Percentiles rank a stretch among this genome's conserved stretches.
These are phyloP conservation scores for Metarhizium anisopliae DNA, from an alignment of 2,329 filamentous ascomycete genomes.

Conservation along the genomic window DNA sequence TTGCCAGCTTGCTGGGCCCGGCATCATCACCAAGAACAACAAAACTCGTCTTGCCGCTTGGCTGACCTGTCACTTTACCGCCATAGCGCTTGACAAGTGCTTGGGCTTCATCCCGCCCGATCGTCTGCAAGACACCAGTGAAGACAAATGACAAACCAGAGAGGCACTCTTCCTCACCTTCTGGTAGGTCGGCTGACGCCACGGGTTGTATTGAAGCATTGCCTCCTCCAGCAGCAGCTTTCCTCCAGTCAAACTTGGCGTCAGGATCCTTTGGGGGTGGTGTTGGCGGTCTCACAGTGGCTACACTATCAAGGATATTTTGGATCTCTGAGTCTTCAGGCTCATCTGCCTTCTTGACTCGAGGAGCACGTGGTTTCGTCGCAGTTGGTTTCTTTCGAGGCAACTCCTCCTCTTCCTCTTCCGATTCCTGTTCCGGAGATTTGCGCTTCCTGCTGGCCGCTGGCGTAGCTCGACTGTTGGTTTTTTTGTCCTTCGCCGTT, in stretches of 20 bases:
- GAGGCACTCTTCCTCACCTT: constrained; percentile 81
- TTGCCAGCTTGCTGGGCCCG: constrained; percentile 84
- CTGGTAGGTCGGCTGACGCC: constrained; percentile 63
- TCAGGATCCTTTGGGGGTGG: constrained; percentile 65
- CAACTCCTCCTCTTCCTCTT: constrained; percentile 46
- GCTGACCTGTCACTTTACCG: constrained; percentile 76
- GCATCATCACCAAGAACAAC: constrained; percentile 88
- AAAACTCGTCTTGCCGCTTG: constrained; percentile 89
- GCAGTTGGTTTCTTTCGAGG: constrained; percentile 50
- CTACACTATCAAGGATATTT: constrained; percentile 80
- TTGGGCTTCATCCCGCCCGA: constrained; percentile 78
- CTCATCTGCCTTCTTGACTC: constrained; percentile 55
- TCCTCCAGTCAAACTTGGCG: constrained; percentile 74
- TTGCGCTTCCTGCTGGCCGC: constrained; percentile 46
- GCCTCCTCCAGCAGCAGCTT: constrained; percentile 45
- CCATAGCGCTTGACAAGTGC: constrained; percentile 87
- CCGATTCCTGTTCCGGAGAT: constrained; percentile 42
- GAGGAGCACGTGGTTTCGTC: constrained; percentile 49
- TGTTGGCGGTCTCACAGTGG: constrained; percentile 71
- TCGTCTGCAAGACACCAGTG: constrained; percentile 72
- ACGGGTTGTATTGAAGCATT: constrained; percentile 53
- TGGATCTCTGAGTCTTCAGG: constrained; percentile 64
- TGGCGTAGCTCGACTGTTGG: constrained; percentile 22
- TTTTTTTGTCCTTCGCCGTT: constrained; percentile 11
- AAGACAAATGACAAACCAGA: constrained; percentile 90